Conservation (phyloP, 345 rosid species). For the Salix dunnii region DNA sequence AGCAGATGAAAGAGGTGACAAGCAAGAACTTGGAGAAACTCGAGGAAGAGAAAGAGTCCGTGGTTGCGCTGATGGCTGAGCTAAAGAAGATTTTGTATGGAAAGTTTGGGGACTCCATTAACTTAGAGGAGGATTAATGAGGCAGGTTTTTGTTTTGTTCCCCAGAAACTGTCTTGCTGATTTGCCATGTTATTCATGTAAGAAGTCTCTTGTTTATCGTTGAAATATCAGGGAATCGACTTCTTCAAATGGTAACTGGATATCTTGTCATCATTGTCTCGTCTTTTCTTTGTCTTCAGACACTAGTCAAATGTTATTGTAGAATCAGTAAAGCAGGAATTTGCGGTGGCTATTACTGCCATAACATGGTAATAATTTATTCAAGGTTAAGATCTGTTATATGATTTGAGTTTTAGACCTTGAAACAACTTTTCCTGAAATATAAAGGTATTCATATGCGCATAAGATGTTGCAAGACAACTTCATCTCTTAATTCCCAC, state of each 20-base stretch:
- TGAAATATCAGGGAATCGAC: not conserved
- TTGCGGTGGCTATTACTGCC: not conserved
- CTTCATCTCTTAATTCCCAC: constrained; percentile 62
- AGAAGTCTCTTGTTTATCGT: not conserved
- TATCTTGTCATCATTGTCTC: not conserved
- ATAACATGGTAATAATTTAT: not conserved
- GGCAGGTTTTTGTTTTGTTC: not conserved
- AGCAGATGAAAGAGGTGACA: constrained; percentile 68
- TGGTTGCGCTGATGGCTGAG: constrained; percentile 64
- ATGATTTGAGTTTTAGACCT: constrained; percentile 28
- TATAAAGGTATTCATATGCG: constrained; percentile 68
- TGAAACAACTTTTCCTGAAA: constrained; percentile 86
- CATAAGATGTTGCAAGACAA: constrained; percentile 51
- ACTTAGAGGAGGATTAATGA: constrained; percentile 79
- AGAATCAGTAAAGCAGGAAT: too few relatives aligned
- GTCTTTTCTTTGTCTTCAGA: too few relatives aligned
- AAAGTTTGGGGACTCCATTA: constrained; percentile 86
- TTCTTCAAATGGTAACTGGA: not conserved
- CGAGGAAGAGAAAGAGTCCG: constrained; percentile 65
- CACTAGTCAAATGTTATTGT: too few relatives aligned
- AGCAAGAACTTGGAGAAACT: constrained; percentile 58
- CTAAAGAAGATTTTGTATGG: constrained; percentile 83
- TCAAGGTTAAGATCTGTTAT: not conserved
- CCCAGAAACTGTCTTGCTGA: not conserved
- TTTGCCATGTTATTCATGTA: not conserved